Evolutionary conservation across 139 green algal species (phyloP).

Genomic region (Klebsormidium nitens): DNA sequence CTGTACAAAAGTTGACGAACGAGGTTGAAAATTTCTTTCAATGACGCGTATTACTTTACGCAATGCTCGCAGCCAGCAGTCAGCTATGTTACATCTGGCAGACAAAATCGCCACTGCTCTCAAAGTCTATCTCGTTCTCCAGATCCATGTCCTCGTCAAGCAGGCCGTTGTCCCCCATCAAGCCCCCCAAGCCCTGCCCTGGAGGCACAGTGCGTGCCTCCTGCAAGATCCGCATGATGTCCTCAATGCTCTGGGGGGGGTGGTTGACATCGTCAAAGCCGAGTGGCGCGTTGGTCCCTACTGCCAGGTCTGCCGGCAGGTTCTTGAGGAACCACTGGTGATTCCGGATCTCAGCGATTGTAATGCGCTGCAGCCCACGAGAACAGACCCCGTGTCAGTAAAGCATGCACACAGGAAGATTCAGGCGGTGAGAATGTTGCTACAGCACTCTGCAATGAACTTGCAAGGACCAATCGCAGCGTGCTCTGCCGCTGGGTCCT

Average conservation of each 20-base stretch:
- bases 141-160: constrained; percentile 9
- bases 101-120: constrained; percentile 31
- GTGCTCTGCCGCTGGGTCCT: neutral
- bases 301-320: constrained; percentile 70
- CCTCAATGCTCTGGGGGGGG: constrained; percentile 29
- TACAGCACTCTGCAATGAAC: constrained; percentile 19
- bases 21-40: too few species aligned
- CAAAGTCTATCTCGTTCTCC: constrained; percentile 31
- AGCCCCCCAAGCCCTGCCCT: neutral
- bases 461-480: neutral
- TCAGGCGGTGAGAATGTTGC: neutral
- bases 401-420: neutral
- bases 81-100: constrained; percentile 13
- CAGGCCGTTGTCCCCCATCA: constrained; percentile 12
- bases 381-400: too few species aligned
- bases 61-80: too few species aligned
- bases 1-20: too few species aligned
- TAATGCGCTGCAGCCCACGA: constrained; percentile 57
- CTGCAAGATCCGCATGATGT: constrained; percentile 42
- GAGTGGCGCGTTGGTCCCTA: constrained; percentile 13
- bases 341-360: constrained; percentile 65
- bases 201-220: constrained; percentile 17
- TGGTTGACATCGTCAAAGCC: constrained; percentile 30
- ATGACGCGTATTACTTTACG: too few species aligned
- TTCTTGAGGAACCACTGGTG: constrained; percentile 89